phyloP scores from a whole-genome alignment of 2,329 filamentous ascomycete species.

The Arthroderma uncinatum region DNA sequence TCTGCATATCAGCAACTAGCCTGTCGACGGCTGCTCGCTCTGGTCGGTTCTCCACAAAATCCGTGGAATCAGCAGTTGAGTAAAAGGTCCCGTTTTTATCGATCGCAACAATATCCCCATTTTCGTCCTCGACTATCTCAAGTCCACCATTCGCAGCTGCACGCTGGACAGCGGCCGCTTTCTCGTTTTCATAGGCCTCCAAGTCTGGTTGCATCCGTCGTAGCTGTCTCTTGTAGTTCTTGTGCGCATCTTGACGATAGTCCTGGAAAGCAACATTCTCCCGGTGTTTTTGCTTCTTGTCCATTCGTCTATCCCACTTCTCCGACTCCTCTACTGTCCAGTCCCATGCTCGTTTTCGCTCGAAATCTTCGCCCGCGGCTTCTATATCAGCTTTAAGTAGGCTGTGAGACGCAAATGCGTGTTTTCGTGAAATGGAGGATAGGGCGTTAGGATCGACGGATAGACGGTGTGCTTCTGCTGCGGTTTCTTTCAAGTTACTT shows the following conservation, averaged over 20 bases:
- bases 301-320: constrained; percentile 80
- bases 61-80: constrained; percentile 70
- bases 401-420: constrained; percentile 82
- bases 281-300: constrained; percentile 68
- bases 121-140: constrained; percentile 90
- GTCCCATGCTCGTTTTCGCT: constrained; percentile 96
- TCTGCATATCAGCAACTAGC: constrained; percentile 71
- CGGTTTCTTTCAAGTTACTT: constrained; percentile 69
- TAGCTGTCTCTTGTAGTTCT: constrained; percentile 88
- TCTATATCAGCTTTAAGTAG: constrained; percentile 85
- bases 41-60: constrained; percentile 75
- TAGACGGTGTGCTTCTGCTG: constrained; percentile 68
- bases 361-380: constrained; percentile 79
- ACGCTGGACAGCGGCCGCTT: constrained; percentile 71
- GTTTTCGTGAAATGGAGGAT: constrained; percentile 67
- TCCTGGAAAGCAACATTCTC: constrained; percentile 86
- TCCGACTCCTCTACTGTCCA: constrained; percentile 95
- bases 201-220: constrained; percentile 63
- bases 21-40: constrained; percentile 78
- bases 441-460: constrained; percentile 67
- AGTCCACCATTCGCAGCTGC: constrained; percentile 75
- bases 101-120: constrained; percentile 86
- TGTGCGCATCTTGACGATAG: constrained; percentile 74
- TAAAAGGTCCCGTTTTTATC: constrained; percentile 88
- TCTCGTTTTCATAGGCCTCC: constrained; percentile 76